A percentile compares a stretch with the other conserved stretches of the same genome.
Conservation (phyloP, 2,329 filamentous ascomycete species). For the Aspergillus luchuensis region DNA sequence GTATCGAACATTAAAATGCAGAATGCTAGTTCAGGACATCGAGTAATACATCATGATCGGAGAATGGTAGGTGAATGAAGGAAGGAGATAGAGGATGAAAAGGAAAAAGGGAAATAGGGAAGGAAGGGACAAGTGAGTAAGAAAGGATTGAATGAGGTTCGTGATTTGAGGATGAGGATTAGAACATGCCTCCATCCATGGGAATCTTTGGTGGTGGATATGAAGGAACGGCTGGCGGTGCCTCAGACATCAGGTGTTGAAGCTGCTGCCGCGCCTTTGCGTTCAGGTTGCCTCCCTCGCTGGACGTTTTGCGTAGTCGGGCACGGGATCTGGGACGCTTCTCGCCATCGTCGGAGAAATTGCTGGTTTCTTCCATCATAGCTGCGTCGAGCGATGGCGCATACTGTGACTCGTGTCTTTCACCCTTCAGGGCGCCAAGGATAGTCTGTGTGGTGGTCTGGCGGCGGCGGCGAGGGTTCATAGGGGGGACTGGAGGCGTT, state of each 20-base stretch:
- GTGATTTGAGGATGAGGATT: slow-evolving; percentile 12
- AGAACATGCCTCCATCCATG: slow-evolving; percentile 45
- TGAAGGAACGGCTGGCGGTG: slow-evolving; percentile 36
- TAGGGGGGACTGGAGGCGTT: slow-evolving; percentile 59
- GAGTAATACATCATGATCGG: slow-evolving; percentile 10
- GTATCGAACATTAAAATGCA: slow-evolving; percentile 10
- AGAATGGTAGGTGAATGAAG: background rate
- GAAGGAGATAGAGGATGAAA: slow-evolving; percentile 7
- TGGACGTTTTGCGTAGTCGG: slow-evolving; percentile 51
- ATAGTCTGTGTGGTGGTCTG: slow-evolving; percentile 48
- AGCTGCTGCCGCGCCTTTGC: slow-evolving; percentile 47
- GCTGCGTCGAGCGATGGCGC: slow-evolving; percentile 25
- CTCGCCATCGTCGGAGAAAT: slow-evolving; percentile 47
- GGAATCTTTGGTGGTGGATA: slow-evolving; percentile 33
- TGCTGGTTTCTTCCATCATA: slow-evolving; percentile 42
- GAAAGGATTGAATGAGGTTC: slow-evolving; percentile 3
- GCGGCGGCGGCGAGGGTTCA: slow-evolving; percentile 61
- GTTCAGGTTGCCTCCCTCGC: slow-evolving; percentile 53
- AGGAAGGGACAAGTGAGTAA: slow-evolving; percentile 5
- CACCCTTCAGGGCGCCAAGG: slow-evolving; percentile 40
- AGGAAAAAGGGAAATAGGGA: background rate
- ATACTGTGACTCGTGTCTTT: slow-evolving; percentile 35
- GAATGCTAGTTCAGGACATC: slow-evolving; percentile 9
- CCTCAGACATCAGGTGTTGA: slow-evolving; percentile 25
- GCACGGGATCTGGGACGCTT: slow-evolving; percentile 42